Evolutionary conservation across 1,139 yeast species (phyloP), one percentile per base, ranked within the genome.

Genomic region (Sugiyamaella novakii): DNA sequence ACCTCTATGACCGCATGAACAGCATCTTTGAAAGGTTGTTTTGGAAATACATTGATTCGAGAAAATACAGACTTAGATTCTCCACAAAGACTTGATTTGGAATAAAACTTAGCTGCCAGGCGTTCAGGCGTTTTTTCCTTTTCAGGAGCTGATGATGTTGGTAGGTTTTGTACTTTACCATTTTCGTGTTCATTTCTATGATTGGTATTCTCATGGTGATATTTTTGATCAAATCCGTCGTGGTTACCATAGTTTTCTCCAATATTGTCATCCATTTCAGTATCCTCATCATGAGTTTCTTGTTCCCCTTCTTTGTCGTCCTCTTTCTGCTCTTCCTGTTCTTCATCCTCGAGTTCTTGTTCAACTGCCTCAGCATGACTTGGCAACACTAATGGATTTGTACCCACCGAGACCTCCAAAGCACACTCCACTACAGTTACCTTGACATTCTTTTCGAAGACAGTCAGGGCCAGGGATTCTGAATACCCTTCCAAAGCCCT

Each of bases 401-500:
- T 55, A n/a, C 62, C 56, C 11, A 60, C 45, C 1, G 61, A 58
- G 11, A 64, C 63, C 44, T 66, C 69, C 19, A 60, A 49, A 8
- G 66, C 59, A 7, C 63, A 52, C 49, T 65, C 60, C n/a, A 67
- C 67, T 7, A 67, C 51, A 1, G 71, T 62, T 22, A 64, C 59
- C 37, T 61, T 64, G 38, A 67, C 53, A 29, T 63, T 59, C 42
- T 56, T 55, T 3, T 63, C 59, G 4, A 63, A 62, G 2, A 65
- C 57, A 34, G 63, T 62, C 43, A 65, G 50, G 2, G 69, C 68
- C n/a, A 67, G 54, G 3, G 65, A 59, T 50, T 67, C 71, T 5
- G 58, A 53, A 47, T 65, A 67, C 18, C 71, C 70, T 48, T 67
- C 70, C 12, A 67, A 53, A 3, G 69, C 70, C 40, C 65, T 65